Evolutionary conservation across 2,329 filamentous ascomycete genomes (phyloP).

Genomic region (Alternaria incomplexa): DNA sequence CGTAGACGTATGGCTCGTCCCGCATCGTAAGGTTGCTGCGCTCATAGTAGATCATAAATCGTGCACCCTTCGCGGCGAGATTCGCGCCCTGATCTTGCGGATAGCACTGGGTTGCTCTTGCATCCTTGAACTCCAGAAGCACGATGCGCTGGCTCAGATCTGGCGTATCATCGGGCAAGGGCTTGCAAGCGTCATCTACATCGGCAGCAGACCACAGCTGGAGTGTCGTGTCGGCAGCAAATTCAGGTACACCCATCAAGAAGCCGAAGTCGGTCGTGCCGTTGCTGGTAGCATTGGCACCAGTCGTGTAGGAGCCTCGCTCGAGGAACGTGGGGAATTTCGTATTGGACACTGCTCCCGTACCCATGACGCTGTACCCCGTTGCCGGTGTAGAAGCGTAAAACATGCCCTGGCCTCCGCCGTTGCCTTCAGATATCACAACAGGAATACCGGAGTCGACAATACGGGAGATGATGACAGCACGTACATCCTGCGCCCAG

Average conservation of each 20-base stretch:
- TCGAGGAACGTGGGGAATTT: slow-evolving; percentile 24
- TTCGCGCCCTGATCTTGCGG: slow-evolving; percentile 23
- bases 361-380: slow-evolving; percentile 52
- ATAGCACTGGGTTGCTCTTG: slow-evolving; percentile 20
- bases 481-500: slow-evolving; percentile 48
- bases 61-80: slow-evolving; percentile 59
- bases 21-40: slow-evolving; percentile 17
- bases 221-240: slow-evolving; percentile 19
- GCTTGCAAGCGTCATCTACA: slow-evolving; percentile 59
- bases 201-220: slow-evolving; percentile 50
- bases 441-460: slow-evolving; percentile 58
- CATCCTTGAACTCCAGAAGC: slow-evolving; percentile 16
- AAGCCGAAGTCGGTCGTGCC: slow-evolving; percentile 35
- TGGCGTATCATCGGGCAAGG: slow-evolving; percentile 60
- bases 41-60: slow-evolving; percentile 50
- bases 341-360: slow-evolving; percentile 54
- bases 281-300: slow-evolving; percentile 40
- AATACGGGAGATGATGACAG: slow-evolving; percentile 51
- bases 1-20: slow-evolving; percentile 18
- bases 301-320: slow-evolving; percentile 32
- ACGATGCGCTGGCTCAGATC: slow-evolving; percentile 65
- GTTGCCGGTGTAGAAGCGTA: slow-evolving; percentile 52
- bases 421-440: slow-evolving; percentile 60
- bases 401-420: slow-evolving; percentile 58
- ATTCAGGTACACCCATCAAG: slow-evolving; percentile 41